Evolutionary conservation across 2,329 filamentous ascomycete species (phyloP).

Genomic region (Paracoccidioides brasiliensis): DNA sequence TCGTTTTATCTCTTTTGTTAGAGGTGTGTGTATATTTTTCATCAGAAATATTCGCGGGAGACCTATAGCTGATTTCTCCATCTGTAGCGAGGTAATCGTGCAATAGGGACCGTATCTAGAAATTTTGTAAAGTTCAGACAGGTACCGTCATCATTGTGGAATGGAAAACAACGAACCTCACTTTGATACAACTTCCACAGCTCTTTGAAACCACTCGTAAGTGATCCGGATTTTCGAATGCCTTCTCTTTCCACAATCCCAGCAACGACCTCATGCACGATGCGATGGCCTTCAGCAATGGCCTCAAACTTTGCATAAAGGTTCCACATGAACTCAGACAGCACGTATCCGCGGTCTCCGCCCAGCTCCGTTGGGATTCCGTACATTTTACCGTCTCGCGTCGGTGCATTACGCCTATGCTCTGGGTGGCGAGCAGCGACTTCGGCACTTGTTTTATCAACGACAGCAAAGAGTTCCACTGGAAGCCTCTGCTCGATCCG

Average conservation of each 20-base stretch:
- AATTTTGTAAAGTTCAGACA: background rate
- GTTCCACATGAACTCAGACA: slow-evolving; percentile 83
- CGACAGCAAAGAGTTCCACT: slow-evolving; percentile 83
- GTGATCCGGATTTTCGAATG: slow-evolving; percentile 44
- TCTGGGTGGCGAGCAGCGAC: slow-evolving; percentile 88
- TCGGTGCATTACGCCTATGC: slow-evolving; percentile 44
- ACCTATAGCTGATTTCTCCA: slow-evolving; percentile 54
- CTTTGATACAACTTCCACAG: slow-evolving; percentile 97
- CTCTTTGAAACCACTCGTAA: slow-evolving; percentile 86
- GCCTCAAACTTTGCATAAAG: slow-evolving; percentile 95
- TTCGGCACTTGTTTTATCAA: slow-evolving; percentile 89
- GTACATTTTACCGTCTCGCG: slow-evolving; percentile 34
- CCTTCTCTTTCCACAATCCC: slow-evolving; percentile 76
- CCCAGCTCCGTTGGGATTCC: slow-evolving; percentile 58
- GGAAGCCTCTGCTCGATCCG: slow-evolving; percentile 85
- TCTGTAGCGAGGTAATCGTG: slow-evolving; percentile 95
- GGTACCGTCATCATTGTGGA: background rate
- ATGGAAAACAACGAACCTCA: slow-evolving; percentile 38
- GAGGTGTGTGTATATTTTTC: slow-evolving; percentile 41
- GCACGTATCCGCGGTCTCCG: slow-evolving; percentile 66
- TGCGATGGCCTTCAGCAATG: slow-evolving; percentile 86
- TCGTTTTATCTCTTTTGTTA: slow-evolving; percentile 35
- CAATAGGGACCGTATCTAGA: slow-evolving; percentile 66
- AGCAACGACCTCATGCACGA: slow-evolving; percentile 83
- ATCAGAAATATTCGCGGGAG: slow-evolving; percentile 36